Evolutionary conservation across 371 early-diverging fungal genomes (phyloP), one percentile per base, ranked within the genome.

Genomic region (Parasitella parasitica): DNA sequence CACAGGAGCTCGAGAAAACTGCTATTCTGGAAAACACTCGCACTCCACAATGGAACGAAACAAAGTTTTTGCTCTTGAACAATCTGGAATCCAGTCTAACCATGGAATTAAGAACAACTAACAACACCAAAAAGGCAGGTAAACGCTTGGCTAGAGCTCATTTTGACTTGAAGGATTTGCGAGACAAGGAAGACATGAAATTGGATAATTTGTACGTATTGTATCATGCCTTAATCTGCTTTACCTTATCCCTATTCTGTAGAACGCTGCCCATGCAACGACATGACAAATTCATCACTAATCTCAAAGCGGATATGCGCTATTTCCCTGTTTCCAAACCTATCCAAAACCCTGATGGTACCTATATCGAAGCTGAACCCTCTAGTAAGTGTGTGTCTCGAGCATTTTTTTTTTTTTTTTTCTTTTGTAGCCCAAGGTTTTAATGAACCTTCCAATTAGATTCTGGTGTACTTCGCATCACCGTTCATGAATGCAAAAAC

Each of bases 1-100:
- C 87, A 15, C 86, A 86, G 13, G 91, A 88, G 54, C 76, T 91
- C 6, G 85, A 80, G n/a, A 77, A 83, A 12, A 89, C 91, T 8
- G 82, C 77, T 3, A 75, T 81, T 8, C 67, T 69, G 27, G 74
- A 83, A 30, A 81, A 90, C 57, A 88, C 88, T 1, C 65, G 71
- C 37, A 71, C 77, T 30, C 89, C 89, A 11, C 64, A 76, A 20
- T 88, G 87, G 87, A 77, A 85, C 60, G 82, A 88, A 67, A 86
- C 83, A 3, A 72, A 75, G 36, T 78, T 84, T 32, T 67, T 88
- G 48, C 61, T 88, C 13, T 63, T 86, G 7, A 79, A 82, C 52
- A 85, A 81, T 64, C 60, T 86, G 56, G 75, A 82, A 3, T 76
- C 78, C 18, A 75, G 77, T 1, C 64, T 88, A 20, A 73, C 75